phyloP scores from a whole-genome alignment of 164 flowering plant genomes.

The Magnolia officinalis region DNA sequence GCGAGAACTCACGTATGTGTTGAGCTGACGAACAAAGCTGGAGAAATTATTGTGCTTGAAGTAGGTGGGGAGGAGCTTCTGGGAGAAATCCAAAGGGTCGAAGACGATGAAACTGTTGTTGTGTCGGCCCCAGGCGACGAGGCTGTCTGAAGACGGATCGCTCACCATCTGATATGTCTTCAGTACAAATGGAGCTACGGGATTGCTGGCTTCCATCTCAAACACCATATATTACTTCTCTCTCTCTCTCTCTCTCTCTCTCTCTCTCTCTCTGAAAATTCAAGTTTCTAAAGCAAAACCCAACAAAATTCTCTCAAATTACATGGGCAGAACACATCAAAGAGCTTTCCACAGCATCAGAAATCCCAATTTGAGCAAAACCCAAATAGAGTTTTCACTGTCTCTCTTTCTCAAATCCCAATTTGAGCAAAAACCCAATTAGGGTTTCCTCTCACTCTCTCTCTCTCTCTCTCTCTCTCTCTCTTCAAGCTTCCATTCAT shows the following conservation, averaged over 20 bases:
- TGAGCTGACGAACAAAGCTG: conserved; percentile 89
- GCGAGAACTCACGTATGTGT: conserved; percentile 65
- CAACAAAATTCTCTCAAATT: neutral
- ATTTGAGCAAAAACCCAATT: neutral
- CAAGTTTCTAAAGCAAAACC: neutral
- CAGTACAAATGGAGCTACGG: conserved; percentile 71
- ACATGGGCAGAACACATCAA: neutral
- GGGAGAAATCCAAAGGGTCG: conserved; percentile 69
- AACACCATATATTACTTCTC: neutral
- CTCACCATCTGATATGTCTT: conserved; percentile 86
- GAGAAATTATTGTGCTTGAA: conserved; percentile 98
- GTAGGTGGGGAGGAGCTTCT: conserved; percentile 51
- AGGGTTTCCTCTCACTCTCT: neutral
- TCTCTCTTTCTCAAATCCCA: neutral
- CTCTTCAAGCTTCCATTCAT: neutral
- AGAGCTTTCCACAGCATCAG: neutral
- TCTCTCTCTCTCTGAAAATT: neutral
- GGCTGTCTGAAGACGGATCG: conserved; percentile 55
- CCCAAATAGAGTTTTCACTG: neutral
- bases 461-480: neutral
- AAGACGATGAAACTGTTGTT: conserved; percentile 82
- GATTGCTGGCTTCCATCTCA: conserved; percentile 23
- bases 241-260: neutral
- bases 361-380: neutral
- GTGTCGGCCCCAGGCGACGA: conserved; percentile 63